Evolutionary conservation across 2,329 filamentous ascomycete genomes (phyloP).

Genomic region (Huntiella moniliformis): DNA sequence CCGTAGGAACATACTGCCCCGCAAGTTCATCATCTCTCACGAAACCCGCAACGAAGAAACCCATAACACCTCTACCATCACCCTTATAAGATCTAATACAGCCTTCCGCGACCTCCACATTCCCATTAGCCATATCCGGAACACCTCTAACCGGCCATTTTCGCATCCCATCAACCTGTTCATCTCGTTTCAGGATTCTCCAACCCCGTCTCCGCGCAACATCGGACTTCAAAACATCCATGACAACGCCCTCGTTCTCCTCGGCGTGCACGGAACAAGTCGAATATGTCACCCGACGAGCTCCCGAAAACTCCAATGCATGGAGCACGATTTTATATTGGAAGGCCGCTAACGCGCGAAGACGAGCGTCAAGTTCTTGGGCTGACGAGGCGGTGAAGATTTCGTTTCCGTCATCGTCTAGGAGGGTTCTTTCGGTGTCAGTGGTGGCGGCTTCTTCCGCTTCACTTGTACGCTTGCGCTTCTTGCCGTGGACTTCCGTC

Average conservation of each 20-base stretch:
- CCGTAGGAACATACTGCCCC: conserved; percentile 12
- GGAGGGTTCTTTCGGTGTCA: conserved; percentile 20
- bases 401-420: conserved; percentile 41
- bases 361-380: conserved; percentile 40
- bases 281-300: conserved; percentile 67
- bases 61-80: conserved; percentile 71
- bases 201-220: conserved; percentile 52
- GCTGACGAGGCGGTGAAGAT: conserved; percentile 32
- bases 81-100: conserved; percentile 71
- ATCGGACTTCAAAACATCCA: conserved; percentile 47
- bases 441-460: conserved; percentile 19
- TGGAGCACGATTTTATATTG: conserved; percentile 69
- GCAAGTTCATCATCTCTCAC: conserved; percentile 33
- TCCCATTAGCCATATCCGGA: conserved; percentile 27
- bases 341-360: conserved; percentile 59
- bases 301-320: conserved; percentile 63
- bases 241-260: conserved; percentile 78
- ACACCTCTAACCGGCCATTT: conserved; percentile 54
- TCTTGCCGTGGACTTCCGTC: conserved; percentile 12
- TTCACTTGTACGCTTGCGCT: conserved; percentile 23
- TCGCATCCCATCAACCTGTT: conserved; percentile 59
- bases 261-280: conserved; percentile 77
- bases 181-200: conserved; percentile 50
- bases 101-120: conserved; percentile 42
- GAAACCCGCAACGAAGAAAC: conserved; percentile 89